Evolutionary conservation across 805 yeast species (phyloP).

Genomic region (Ogataea neopini): DNA sequence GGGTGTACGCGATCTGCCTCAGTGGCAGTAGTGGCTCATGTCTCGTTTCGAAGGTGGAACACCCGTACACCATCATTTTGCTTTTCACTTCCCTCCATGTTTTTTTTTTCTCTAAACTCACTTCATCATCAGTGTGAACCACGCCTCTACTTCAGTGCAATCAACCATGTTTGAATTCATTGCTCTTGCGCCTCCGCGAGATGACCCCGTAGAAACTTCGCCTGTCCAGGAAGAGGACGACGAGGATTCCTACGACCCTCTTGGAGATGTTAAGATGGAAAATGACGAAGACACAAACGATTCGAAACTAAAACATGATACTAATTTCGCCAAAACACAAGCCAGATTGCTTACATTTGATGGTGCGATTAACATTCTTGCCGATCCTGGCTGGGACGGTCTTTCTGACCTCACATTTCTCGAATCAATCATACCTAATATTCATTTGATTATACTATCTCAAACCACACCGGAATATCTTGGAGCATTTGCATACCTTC

Average conservation of each 20-base stretch:
- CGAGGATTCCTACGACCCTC: conserved; percentile 18
- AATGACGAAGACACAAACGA: conserved; percentile 7
- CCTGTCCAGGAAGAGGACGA: conserved; percentile 15
- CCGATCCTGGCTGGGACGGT: conserved; percentile 81
- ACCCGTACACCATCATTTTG: too few species aligned
- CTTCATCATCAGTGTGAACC: too few species aligned
- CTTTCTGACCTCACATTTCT: conserved; percentile 42
- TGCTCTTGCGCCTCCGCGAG: conserved; percentile 22
- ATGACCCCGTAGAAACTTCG: background rate
- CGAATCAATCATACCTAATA: conserved; percentile 43
- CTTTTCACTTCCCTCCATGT: too few species aligned
- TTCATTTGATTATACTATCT: conserved; percentile 76
- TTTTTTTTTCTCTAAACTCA: background rate
- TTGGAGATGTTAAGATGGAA: conserved; percentile 15
- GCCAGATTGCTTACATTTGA: conserved; percentile 56
- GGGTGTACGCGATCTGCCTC: too few species aligned
- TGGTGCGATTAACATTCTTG: conserved; percentile 50
- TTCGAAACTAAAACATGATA: background rate
- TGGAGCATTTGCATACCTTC: conserved; percentile 75
- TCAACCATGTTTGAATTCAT: conserved; percentile 27
- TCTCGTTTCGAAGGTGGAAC: too few species aligned
- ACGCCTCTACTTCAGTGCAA: too few species aligned
- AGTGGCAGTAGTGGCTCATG: too few species aligned
- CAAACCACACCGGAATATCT: conserved; percentile 80
- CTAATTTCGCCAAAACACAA: conserved; percentile 21